A percentile compares a stretch with the other conserved stretches of the same genome.
Evolutionary conservation across 2,329 filamentous ascomycete genomes (phyloP).

Genomic region (Aspergillus ruber): DNA sequence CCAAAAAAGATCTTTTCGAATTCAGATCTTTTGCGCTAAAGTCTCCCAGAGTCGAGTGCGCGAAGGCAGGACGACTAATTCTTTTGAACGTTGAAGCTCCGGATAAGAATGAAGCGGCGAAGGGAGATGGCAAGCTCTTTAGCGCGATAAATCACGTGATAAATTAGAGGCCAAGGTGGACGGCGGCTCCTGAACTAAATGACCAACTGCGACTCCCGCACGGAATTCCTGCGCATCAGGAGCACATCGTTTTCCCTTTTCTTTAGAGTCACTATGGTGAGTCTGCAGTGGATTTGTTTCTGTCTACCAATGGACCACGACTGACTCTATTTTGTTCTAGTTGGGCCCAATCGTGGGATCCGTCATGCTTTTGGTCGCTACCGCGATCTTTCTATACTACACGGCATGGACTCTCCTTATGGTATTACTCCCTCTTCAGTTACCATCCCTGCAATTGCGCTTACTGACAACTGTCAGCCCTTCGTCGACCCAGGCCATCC

Average conservation of each 20-base stretch:
- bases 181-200: neutral
- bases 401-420: conserved; percentile 96
- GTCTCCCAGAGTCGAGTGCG: neutral
- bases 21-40: conserved; percentile 4
- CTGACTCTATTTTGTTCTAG: conserved; percentile 47
- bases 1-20: conserved; percentile 2
- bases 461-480: conserved; percentile 52
- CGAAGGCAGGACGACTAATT: neutral
- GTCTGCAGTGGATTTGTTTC: neutral
- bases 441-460: neutral
- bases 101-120: conserved; percentile 15
- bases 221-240: neutral
- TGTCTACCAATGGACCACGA: neutral
- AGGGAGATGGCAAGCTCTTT: conserved; percentile 12
- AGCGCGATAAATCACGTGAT: conserved; percentile 14
- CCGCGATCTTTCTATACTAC: conserved; percentile 80
- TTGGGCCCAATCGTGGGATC: conserved; percentile 81
- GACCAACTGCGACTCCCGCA: neutral
- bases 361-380: conserved; percentile 68
- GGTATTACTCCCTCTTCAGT: conserved; percentile 48
- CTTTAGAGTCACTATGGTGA: neutral
- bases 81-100: conserved; percentile 1
- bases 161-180: conserved; percentile 13
- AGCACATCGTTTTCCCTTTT: neutral
- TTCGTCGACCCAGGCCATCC: conserved; percentile 95